Evolutionary conservation across 306 rosid genomes (phyloP), one percentile per base, ranked within the genome.

Genomic region (Gastrolobium villosum): DNA sequence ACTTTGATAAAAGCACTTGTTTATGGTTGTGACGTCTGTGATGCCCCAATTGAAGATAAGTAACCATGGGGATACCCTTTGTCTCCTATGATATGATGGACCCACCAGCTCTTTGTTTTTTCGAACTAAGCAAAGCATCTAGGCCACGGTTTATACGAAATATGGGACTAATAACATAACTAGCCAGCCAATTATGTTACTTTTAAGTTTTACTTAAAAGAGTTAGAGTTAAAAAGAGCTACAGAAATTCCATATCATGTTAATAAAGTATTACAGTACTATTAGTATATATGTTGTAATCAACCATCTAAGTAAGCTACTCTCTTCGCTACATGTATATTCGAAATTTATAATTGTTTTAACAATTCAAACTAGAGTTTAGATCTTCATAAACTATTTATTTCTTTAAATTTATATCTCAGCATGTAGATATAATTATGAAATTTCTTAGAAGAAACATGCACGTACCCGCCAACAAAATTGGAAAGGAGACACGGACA

Each of bases 21-120:
- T 77, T 76, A 62, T 79, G 64, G 66, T n/a, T n/a, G n/a, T n/a
- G n/a, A n/a, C n/a, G n/a, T n/a, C 39, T 80, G 82, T 65, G 84
- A 88, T 75, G 81, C 87, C 76, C 83, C 83, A 74, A 65, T 81
- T 86, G 84, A 84, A 79, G 85, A 89, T 79, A 71, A 76, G 88
- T 77, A 79, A 89, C 80, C 74, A 89, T 90, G 88, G 91, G 86
- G 94, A 87, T 90, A 84, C 96, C 90, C 77, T 87, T 82, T 90
- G 94, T 84, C 91, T 83, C 85, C 86, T n/a, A n/a, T n/a, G n/a
- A n/a, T 64, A 41, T 10, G 0, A 4, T 6, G 89, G 96, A 62
- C 92, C 97, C 91, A 79, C 86, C 37, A 6, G 26, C 70, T 40
- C 63, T 79, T 56, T 75, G 49, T 46, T 65, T 89, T 84, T 85